phyloP scores from a whole-genome alignment of 2,329 filamentous ascomycete genomes.

The Ophiocordyceps sinensis region DNA sequence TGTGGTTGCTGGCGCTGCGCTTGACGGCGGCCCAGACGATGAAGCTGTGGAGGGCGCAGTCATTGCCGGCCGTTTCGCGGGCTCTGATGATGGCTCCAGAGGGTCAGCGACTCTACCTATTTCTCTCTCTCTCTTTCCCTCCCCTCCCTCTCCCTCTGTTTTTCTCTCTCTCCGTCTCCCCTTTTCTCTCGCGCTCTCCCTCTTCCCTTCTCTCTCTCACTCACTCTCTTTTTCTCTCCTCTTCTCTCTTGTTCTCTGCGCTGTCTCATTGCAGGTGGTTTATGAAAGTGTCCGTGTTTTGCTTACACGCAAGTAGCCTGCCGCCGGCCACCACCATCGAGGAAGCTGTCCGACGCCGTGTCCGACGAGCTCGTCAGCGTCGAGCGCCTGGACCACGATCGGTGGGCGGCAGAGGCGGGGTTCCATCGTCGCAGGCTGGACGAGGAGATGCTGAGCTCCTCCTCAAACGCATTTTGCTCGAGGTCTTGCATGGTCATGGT shows the following conservation, averaged over 20 bases:
- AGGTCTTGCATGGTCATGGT: slow-evolving; percentile 3
- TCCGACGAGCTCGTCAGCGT: slow-evolving; percentile 1
- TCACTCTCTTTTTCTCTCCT: too few relatives aligned
- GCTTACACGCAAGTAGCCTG: slow-evolving; percentile 5
- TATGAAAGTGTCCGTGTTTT: background rate
- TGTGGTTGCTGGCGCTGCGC: slow-evolving; percentile 33
- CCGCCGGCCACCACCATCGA: slow-evolving; percentile 2
- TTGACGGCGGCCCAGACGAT: slow-evolving; percentile 42
- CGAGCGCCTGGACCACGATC: slow-evolving; percentile 4
- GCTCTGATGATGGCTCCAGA: slow-evolving; percentile 17
- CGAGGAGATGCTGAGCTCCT: slow-evolving; percentile 3
- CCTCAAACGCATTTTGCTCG: slow-evolving; percentile 5
- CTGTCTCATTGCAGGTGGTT: too few relatives aligned
- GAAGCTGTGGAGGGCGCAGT: slow-evolving; percentile 39
- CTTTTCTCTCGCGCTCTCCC: too few relatives aligned
- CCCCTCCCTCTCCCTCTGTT: background rate
- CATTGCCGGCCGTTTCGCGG: slow-evolving; percentile 28
- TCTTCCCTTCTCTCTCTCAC: too few relatives aligned
- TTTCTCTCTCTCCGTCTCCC: too few relatives aligned
- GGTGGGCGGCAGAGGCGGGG: slow-evolving; percentile 3
- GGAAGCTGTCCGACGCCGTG: slow-evolving; percentile 2
- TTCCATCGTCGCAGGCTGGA: slow-evolving; percentile 4
- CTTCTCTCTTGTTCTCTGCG: too few relatives aligned
- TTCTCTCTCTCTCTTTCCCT: too few relatives aligned
- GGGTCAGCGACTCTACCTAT: too few relatives aligned